Conservation (phyloP, 2,329 filamentous ascomycete genomes). For the Shiraia bambusicola region DNA sequence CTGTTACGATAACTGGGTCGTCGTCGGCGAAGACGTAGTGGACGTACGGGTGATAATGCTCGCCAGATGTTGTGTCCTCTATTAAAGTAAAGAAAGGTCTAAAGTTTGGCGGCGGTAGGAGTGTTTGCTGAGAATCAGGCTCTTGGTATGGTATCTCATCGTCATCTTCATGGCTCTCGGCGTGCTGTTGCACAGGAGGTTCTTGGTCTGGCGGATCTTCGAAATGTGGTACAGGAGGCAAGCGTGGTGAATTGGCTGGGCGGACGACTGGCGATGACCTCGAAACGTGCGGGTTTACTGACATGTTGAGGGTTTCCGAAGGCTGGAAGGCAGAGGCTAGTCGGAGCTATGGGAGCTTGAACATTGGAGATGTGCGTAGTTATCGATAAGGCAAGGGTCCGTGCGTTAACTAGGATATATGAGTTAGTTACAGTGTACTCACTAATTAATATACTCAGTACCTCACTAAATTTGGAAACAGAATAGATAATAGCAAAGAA, state of each 20-base stretch:
- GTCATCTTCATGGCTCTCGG: conserved; percentile 25
- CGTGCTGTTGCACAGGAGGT: conserved; percentile 18
- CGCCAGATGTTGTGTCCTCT: conserved; percentile 70
- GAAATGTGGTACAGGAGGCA: conserved; percentile 23
- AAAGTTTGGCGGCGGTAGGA: conserved; percentile 57
- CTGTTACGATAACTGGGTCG: conserved; percentile 73
- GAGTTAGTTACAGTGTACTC: too few species aligned
- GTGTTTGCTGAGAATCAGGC: conserved; percentile 34
- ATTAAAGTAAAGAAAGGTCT: conserved; percentile 84
- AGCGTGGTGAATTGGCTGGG: conserved; percentile 27
- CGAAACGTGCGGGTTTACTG: conserved; percentile 23
- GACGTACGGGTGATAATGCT: conserved; percentile 79
- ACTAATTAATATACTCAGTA: too few species aligned
- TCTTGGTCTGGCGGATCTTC: conserved; percentile 28
- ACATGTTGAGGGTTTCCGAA: conserved; percentile 31
- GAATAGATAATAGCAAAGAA: too few species aligned
- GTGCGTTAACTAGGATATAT: too few species aligned
- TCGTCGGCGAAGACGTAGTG: conserved; percentile 95
- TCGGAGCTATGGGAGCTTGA: conserved; percentile 26
- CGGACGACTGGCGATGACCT: conserved; percentile 19
- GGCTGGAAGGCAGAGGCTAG: conserved; percentile 19
- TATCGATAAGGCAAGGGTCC: conserved; percentile 26
- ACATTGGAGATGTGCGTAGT: conserved; percentile 11
- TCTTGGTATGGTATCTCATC: conserved; percentile 40
- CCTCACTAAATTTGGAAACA: too few species aligned